Evolutionary conservation across 2,329 filamentous ascomycete species (phyloP), one percentile per base, ranked within the genome.

Genomic region (Nothophoma quercina): DNA sequence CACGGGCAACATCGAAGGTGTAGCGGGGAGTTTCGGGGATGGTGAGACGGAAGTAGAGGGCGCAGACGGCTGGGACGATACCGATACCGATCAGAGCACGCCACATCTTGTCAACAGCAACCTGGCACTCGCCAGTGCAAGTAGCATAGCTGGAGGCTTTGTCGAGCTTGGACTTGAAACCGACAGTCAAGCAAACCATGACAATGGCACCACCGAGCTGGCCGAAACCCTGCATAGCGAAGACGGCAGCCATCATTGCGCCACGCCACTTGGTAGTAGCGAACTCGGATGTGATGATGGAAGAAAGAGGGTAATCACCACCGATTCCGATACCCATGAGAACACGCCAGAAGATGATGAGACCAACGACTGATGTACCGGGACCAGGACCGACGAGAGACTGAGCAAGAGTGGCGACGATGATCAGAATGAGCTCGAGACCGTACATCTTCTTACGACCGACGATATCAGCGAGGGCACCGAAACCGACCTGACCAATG

Each of bases 391-490:
- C 68, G 43, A 63, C 65, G 33, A 75, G 65, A 21, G 71, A 55
- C 48, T 75, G 72, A 19, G 70, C 73, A 16, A 75, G 67, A 5
- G 73, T 75, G 1, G 72, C 71, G 32, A 72, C 65, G 41, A 75
- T 75, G 61, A 75, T 75, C 34, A 75, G 56, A 33, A 75, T 75
- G 42, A 75, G 45, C 60, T 74, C 71, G 21, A 74, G 70, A 61
- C 91, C 91, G 72, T 96, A 95, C 88, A 96, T 93, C 64, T 82
- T 86, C 81, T 91, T 91, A 54, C 89, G 87, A 40, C 90, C 90
- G 46, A 93, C 83, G 9, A 88, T 78, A 77, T 96, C 86, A 68
- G 91, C 90, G 4, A 72, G 66, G 13, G 65, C 65, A 41, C 69
- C 69, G 69, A 96, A 96, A 36, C 85, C 85, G 30, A 96, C 77